Conservation (phyloP, 805 yeast genomes). For the Wickerhamomyces chaumierensis region DNA sequence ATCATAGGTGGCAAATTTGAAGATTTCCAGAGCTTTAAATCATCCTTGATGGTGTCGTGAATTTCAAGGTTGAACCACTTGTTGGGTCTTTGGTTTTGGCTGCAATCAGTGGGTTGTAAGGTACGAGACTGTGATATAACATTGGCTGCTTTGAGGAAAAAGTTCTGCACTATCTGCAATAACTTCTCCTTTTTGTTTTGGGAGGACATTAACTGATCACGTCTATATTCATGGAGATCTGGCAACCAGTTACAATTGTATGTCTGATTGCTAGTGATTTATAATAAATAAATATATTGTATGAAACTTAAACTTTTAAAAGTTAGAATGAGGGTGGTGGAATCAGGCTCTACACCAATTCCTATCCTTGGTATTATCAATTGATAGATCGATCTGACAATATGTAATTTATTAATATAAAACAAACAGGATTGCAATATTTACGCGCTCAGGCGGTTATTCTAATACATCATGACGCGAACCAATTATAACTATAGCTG, state of each 20-base stretch:
- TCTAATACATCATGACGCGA: no score
- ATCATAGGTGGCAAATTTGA: slow-evolving; percentile 66
- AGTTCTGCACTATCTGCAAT: slow-evolving; percentile 29
- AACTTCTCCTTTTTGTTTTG: slow-evolving; percentile 13
- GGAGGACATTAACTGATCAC: background rate
- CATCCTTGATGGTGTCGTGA: slow-evolving; percentile 34
- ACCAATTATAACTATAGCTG: no score
- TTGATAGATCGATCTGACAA: no score
- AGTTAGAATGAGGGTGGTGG: no score
- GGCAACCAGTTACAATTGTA: background rate
- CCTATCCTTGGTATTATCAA: no score
- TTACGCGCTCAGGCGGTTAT: no score
- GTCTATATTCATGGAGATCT: background rate
- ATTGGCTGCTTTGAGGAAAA: slow-evolving; percentile 53
- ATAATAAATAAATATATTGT: no score
- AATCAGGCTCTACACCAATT: no score
- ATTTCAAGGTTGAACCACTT: slow-evolving; percentile 57
- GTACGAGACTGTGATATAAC: slow-evolving; percentile 38
- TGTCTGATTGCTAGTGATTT: no score
- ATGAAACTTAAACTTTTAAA: no score
- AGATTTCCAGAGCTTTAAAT: slow-evolving; percentile 49
- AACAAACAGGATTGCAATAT: no score
- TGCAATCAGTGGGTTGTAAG: background rate
- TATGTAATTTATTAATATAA: no score
- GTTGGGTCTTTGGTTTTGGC: slow-evolving; percentile 25